Conservation (phyloP, 768 basidiomycete genomes). For the Terana coerulea region DNA sequence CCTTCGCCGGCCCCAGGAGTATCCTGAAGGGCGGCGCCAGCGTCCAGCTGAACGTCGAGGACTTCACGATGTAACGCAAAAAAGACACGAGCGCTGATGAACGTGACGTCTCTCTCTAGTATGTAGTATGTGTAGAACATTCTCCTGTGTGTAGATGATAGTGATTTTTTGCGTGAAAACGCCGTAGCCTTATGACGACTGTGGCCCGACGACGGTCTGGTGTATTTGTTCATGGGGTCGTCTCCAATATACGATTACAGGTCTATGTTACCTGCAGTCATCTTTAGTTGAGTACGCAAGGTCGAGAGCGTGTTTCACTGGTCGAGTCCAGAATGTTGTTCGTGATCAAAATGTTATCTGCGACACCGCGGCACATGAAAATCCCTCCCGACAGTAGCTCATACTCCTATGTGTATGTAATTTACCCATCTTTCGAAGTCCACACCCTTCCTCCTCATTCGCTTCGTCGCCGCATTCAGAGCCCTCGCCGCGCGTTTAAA, state of each 20-base stretch:
- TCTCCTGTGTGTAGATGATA: neutral
- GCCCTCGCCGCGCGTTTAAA: neutral
- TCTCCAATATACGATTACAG: neutral
- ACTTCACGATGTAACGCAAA: constrained; percentile 13
- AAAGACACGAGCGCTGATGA: neutral
- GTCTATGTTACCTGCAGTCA: neutral
- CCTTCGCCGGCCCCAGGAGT: constrained; percentile 7
- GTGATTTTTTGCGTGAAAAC: neutral
- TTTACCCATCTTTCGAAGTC: neutral
- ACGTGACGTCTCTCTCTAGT: neutral
- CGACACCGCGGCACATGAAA: too few species aligned
- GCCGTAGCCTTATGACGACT: neutral
- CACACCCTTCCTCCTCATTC: neutral
- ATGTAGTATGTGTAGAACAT: neutral
- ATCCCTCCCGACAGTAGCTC: too few species aligned
- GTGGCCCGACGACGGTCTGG: neutral
- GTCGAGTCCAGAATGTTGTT: too few species aligned
- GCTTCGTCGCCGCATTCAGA: neutral
- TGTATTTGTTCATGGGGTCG: neutral
- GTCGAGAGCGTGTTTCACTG: neutral
- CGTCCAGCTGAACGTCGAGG: constrained; percentile 13
- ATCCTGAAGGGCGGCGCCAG: constrained; percentile 15
- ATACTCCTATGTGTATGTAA: constrained; percentile 3
- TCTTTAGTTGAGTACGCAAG: neutral
- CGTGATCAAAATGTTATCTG: too few species aligned